phyloP scores from a whole-genome alignment of 2,329 filamentous ascomycete species.

The Claviceps arundinis region DNA sequence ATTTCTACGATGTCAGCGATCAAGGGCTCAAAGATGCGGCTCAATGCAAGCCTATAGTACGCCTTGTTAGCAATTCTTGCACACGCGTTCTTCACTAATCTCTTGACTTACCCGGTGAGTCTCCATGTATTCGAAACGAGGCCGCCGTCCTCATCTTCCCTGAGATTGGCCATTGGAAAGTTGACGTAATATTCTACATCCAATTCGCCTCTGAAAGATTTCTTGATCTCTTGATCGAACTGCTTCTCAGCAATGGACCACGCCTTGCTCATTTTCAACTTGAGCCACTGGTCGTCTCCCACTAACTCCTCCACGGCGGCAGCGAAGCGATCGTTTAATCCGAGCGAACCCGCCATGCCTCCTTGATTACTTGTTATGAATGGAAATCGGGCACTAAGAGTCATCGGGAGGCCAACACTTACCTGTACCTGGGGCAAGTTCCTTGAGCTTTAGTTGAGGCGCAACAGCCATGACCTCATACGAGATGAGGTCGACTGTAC shows the following conservation, averaged over 20 bases:
- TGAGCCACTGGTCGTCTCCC: constrained; percentile 7
- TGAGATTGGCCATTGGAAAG: constrained; percentile 10
- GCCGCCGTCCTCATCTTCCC: constrained; percentile 7
- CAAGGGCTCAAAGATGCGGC: constrained; percentile 10
- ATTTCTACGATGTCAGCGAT: constrained; percentile 9
- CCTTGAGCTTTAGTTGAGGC: constrained; percentile 10
- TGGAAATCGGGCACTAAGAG: too few species aligned
- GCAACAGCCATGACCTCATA: constrained; percentile 28
- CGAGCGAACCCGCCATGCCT: constrained; percentile 14
- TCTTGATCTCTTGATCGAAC: constrained; percentile 12
- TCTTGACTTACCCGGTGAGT: constrained; percentile 8
- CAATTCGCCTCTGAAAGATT: constrained; percentile 5
- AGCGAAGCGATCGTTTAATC: constrained; percentile 11
- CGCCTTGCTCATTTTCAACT: constrained; percentile 4
- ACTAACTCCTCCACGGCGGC: constrained; percentile 9
- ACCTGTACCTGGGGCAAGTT: constrained; percentile 14
- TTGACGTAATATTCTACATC: constrained; percentile 10
- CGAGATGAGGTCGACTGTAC: constrained; percentile 40
- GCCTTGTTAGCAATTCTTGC: neutral
- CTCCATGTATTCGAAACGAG: constrained; percentile 9
- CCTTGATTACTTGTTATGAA: constrained; percentile 2
- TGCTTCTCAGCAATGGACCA: constrained; percentile 7
- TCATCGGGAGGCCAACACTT: neutral
- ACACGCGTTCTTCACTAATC: neutral
- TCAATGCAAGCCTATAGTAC: neutral